Conservation (phyloP, 192 early-diverging fungal species). For the Umbelopsis ramanniana region DNA sequence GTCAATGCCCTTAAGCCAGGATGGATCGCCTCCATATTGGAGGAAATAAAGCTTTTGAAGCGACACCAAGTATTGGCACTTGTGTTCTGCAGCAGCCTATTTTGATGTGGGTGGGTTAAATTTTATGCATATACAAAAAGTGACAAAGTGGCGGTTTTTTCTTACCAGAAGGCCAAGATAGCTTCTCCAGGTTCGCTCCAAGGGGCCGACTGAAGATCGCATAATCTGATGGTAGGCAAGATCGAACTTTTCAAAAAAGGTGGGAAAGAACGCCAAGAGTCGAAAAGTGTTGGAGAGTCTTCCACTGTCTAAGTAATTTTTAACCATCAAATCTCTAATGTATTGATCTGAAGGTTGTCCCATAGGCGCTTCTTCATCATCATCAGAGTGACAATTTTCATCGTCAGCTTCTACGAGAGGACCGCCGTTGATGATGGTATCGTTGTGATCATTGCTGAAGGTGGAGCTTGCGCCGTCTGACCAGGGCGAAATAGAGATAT, state of each 20-base stretch:
- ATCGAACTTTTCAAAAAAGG: conserved; percentile 57
- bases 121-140: not conserved
- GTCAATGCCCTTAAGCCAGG: conserved; percentile 53
- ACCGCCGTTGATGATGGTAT: conserved; percentile 7
- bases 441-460: conserved; percentile 21
- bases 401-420: conserved; percentile 1
- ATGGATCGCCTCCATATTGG: conserved; percentile 52
- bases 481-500: conserved; percentile 48
- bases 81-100: conserved; percentile 56
- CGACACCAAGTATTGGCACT: conserved; percentile 59
- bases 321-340: conserved; percentile 50
- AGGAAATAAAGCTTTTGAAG: conserved; percentile 56
- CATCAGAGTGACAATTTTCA: conserved; percentile 8
- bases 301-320: conserved; percentile 53
- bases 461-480: conserved; percentile 17
- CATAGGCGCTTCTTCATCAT: not conserved
- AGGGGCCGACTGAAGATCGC: conserved; percentile 47
- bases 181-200: conserved; percentile 52
- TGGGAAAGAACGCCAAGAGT: conserved; percentile 59
- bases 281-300: conserved; percentile 54
- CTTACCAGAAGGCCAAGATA: conserved; percentile 61
- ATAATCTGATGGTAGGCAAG: conserved; percentile 43
- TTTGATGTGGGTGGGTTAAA: not conserved
- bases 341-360: conserved; percentile 54
- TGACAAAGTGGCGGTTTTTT: no score